Evolutionary conservation across 371 early-diverging fungal genomes (phyloP).

Genomic region (Fennellomyces sp.): DNA sequence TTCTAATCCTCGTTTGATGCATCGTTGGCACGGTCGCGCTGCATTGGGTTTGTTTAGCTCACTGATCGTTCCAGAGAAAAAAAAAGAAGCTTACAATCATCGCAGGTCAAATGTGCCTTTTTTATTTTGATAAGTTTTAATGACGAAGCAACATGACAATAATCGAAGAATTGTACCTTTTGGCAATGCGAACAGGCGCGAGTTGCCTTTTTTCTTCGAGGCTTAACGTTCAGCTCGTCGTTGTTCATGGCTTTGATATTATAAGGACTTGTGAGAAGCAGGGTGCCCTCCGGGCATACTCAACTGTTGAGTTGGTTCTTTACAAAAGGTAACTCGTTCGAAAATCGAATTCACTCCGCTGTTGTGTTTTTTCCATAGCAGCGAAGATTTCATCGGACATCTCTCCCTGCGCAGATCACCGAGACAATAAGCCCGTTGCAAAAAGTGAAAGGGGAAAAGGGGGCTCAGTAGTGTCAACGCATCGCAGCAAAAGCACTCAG

Average conservation of each 20-base stretch:
- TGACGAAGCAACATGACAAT: background rate
- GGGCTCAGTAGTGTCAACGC: too few relatives aligned
- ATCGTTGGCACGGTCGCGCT: conserved; percentile 45
- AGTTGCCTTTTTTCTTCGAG: conserved; percentile 27
- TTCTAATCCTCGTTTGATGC: conserved; percentile 36
- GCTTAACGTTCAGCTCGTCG: conserved; percentile 11
- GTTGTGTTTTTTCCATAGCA: too few relatives aligned
- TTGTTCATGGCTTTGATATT: conserved; percentile 5
- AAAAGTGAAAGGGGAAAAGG: too few relatives aligned
- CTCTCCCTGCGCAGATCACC: too few relatives aligned
- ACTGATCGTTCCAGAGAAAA: background rate
- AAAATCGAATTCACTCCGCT: too few relatives aligned
- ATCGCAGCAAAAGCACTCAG: too few relatives aligned
- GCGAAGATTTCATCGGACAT: too few relatives aligned
- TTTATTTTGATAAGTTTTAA: too few relatives aligned
- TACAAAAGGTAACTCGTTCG: too few relatives aligned
- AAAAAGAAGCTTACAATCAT: conserved; percentile 27
- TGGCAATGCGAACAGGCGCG: conserved; percentile 51
- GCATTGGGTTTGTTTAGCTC: too few relatives aligned
- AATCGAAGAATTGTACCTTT: conserved; percentile 23
- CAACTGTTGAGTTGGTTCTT: background rate
- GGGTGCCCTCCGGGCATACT: conserved; percentile 5
- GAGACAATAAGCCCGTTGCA: too few relatives aligned
- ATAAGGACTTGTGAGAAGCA: background rate
- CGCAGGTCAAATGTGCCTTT: conserved; percentile 41